Evolutionary conservation across 495 filamentous ascomycete genomes (phyloP).

Genomic region (Penicillium paradoxum): DNA sequence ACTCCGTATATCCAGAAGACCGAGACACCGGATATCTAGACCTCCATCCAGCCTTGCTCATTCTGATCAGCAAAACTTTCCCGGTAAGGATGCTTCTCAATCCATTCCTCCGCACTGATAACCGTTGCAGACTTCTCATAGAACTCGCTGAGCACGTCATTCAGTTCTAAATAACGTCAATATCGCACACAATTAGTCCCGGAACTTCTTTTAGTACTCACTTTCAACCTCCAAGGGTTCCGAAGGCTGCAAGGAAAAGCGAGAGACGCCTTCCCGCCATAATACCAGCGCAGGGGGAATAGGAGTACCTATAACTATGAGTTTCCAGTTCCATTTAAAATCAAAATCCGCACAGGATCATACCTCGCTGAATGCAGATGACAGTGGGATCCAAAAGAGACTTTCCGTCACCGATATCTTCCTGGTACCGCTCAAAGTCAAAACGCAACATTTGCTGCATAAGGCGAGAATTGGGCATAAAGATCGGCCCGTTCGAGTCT

Average conservation of each 20-base stretch:
- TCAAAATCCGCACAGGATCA: neutral
- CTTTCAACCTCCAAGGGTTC: neutral
- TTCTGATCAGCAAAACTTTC: slow-evolving; percentile 3
- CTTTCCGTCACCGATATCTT: neutral
- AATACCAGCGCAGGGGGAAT: neutral
- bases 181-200: neutral
- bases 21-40: neutral
- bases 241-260: slow-evolving; percentile 6
- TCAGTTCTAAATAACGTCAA: neutral
- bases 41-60: slow-evolving; percentile 5
- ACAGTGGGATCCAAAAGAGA: neutral
- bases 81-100: slow-evolving; percentile 3
- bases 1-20: too few relatives aligned
- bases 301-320: neutral
- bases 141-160: slow-evolving; percentile 1
- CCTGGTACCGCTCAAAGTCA: slow-evolving; percentile 5
- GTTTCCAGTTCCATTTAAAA: neutral
- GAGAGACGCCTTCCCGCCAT: slow-evolving; percentile 2
- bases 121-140: slow-evolving; percentile 2
- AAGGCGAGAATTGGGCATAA: slow-evolving; percentile 7
- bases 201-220: neutral
- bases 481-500: slow-evolving; percentile 7
- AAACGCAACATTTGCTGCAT: slow-evolving; percentile 8
- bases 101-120: slow-evolving; percentile 4
- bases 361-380: slow-evolving; percentile 2